Evolutionary conservation across 2,329 filamentous ascomycete genomes (phyloP), one percentile per base, ranked within the genome.

Genomic region (Emmonsia crescens): DNA sequence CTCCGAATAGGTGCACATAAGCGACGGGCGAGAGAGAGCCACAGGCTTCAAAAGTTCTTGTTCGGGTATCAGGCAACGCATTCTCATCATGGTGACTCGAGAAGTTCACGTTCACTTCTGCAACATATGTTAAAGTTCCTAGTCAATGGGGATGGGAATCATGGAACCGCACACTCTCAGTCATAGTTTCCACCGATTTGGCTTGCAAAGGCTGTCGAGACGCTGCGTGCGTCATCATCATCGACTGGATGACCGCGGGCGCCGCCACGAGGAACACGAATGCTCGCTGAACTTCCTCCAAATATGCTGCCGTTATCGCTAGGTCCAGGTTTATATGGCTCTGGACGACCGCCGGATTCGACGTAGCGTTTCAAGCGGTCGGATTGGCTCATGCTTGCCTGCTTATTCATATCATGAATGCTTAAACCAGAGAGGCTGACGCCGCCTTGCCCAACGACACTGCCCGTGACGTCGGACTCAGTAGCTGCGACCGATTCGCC

Each of bases 191-290:
- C 81, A 61, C 90, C 91, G 67, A 96, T 86, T 76, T 97, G 94
- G 78, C 91, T 96, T 64, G 93, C 92, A 78, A 97, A 99, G 57
- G 92, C 92, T 59, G 94, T 97, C 71, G 91, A 96, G 70, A 97
- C 85, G 76, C 93, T 97, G 77, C 94, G 91, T 70, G 94, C 91
- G 73, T 97, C 94, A 67, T 99, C 94, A 68, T 99, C 94, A 64
- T 88, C 80, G 49, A 78, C 75, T 44, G 71, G 65, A 61, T 75
- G 72, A 29, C 77, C 75, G 16, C 74, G 71, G 51, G 72, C 68
- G 49, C 76, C 68, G 49, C 76, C 74, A 55, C 78, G 77, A 55
- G 78, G 77, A 64, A 79, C 76, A 59, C 81, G 77, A 63, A 78
- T 77, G 70, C 74, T 78, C 64, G 72, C 77, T 46, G 78, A 80